Evolutionary conservation across 192 early-diverging fungal genomes (phyloP), one percentile per base, ranked within the genome.

Genomic region (Endogone sp.): DNA sequence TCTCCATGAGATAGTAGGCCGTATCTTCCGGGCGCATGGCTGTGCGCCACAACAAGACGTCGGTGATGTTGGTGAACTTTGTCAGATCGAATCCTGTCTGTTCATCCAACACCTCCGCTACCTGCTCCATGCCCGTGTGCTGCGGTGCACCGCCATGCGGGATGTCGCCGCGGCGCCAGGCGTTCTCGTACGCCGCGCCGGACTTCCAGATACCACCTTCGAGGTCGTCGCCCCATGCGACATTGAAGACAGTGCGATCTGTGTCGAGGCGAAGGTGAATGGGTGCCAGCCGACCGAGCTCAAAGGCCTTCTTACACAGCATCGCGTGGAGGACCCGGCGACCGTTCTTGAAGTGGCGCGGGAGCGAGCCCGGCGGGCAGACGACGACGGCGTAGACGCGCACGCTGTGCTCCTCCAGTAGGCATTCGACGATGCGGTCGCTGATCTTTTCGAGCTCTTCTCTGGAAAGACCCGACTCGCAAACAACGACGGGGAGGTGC

Each of bases 31-130:
- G 89, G 55, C 80, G 67, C 26, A 84, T 68, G 0, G 78, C 74
- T n/a, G 86, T 81, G 20, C 94, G 82, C 89, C 90, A 94, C n/a
- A 82, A 73, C 44, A 95, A 78, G 0, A 95, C 65, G 64, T 94
- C 91, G 13, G 85, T 73, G 49, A 95, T 82, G 67, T 85, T 89
- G 16, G 75, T 63, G 63, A 95, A 94, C 60, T 83, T 70, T 3
- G 76, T 73, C 60, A 95, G 69, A 69, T 95, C 89, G 26, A 84
- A 80, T 26, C 85, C 83, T 3, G 91, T 85, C 30, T 80, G 80
- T 70, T 93, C 92, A 67, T 95, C 93, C 30, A 88, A 59, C 4
- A 91, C 81, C 29, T 86, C 82, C 54, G 74, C 71, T 13, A 86
- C 79, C 49, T 81, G 72, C 69, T 89, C 89, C 67, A 92, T 84